A percentile compares a stretch with the other conserved stretches of the same genome.
Conservation (phyloP, 2,329 filamentous ascomycete species). For the Gyromitra esculenta region DNA sequence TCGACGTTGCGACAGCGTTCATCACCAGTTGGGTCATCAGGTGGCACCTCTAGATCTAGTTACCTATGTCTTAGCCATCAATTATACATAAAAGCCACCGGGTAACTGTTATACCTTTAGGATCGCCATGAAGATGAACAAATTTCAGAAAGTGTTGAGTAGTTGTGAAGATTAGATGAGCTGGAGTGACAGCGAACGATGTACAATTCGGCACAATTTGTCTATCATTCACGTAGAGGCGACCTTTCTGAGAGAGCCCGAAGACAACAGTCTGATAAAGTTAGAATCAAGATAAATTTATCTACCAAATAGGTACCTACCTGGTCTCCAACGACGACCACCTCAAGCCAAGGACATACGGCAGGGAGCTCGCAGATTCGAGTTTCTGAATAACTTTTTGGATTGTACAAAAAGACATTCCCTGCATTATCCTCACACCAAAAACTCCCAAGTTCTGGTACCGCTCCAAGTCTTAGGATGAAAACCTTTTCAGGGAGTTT, state of each 20-base stretch:
- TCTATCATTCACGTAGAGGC: slow-evolving; percentile 79
- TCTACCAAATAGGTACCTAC: slow-evolving; percentile 62
- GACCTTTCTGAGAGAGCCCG: slow-evolving; percentile 78
- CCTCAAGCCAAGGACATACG: slow-evolving; percentile 60
- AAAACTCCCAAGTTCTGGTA: slow-evolving; percentile 58
- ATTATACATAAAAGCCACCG: background rate
- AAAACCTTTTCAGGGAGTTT: slow-evolving; percentile 45
- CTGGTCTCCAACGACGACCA: slow-evolving; percentile 62
- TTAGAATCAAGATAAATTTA: slow-evolving; percentile 10
- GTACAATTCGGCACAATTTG: slow-evolving; percentile 87
- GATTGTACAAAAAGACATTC: slow-evolving; percentile 54
- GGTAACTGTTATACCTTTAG: slow-evolving; percentile 67
- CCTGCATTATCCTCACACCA: slow-evolving; percentile 55
- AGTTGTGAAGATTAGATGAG: slow-evolving; percentile 90
- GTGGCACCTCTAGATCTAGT: slow-evolving; percentile 80
- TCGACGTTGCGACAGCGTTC: slow-evolving; percentile 93
- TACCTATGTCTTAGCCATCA: slow-evolving; percentile 55
- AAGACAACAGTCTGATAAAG: slow-evolving; percentile 64
- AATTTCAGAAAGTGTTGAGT: slow-evolving; percentile 94
- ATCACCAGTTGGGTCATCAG: slow-evolving; percentile 88
- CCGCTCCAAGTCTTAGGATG: slow-evolving; percentile 51
- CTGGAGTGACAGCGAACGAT: slow-evolving; percentile 82
- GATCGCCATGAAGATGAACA: slow-evolving; percentile 74
- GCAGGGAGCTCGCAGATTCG: slow-evolving; percentile 57
- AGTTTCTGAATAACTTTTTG: slow-evolving; percentile 31